Conservation (phyloP, 2,329 filamentous ascomycete species). For the Chaetomium sp. region DNA sequence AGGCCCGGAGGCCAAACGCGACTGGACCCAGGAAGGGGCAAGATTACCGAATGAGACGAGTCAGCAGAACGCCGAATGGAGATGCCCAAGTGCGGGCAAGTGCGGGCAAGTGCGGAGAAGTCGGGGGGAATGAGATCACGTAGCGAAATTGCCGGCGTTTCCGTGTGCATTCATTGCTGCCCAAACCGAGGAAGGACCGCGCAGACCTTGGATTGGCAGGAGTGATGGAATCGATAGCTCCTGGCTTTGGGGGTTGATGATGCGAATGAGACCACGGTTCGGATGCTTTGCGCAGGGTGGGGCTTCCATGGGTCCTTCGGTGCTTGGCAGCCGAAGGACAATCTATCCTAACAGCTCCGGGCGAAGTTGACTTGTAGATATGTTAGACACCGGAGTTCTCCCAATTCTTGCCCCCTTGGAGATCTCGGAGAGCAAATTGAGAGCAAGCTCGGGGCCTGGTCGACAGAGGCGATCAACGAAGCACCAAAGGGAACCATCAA, state of each 20-base stretch:
- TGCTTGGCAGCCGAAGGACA: slow-evolving; percentile 3
- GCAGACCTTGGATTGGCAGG: neutral
- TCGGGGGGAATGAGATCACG: slow-evolving; percentile 10
- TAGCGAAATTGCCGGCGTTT: slow-evolving; percentile 16
- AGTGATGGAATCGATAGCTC: neutral
- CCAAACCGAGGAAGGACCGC: slow-evolving; percentile 3
- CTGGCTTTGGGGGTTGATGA: neutral
- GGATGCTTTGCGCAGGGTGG: neutral
- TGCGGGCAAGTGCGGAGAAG: slow-evolving; percentile 15
- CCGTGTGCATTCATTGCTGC: slow-evolving; percentile 3
- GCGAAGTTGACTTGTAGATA: neutral
- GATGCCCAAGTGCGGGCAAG: slow-evolving; percentile 9
- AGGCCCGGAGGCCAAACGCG: slow-evolving; percentile 15
- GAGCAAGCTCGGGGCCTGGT: too few species aligned
- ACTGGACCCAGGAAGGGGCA: slow-evolving; percentile 14
- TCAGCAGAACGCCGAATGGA: slow-evolving; percentile 15
- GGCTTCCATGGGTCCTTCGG: neutral
- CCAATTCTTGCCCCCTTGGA: neutral
- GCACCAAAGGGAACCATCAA: neutral
- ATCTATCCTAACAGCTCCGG: neutral
- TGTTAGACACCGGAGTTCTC: neutral
- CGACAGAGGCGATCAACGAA: neutral
- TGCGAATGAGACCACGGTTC: neutral
- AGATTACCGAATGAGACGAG: slow-evolving; percentile 25
- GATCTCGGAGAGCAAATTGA: neutral